phyloP scores from a whole-genome alignment of 164 flowering plant genomes.

The Stephania japonica region DNA sequence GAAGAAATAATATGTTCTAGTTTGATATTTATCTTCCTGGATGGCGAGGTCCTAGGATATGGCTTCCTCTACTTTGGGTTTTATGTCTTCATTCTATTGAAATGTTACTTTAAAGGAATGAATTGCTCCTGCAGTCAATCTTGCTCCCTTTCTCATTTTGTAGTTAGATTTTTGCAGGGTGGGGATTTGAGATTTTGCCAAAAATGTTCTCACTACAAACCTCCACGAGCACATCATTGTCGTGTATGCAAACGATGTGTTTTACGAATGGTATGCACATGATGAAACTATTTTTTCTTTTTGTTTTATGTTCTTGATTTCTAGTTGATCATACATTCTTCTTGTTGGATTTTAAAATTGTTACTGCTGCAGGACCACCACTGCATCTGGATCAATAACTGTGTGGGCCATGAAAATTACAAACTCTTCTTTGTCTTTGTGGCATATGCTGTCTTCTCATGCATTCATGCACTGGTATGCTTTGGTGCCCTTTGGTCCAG shows the following conservation, averaged over 20 bases:
- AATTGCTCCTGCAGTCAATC: background rate
- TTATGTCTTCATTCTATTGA: background rate
- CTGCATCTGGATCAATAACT: constrained; percentile 92
- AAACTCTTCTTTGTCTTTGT: constrained; percentile 84
- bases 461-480: constrained; percentile 79
- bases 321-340: constrained; percentile 9
- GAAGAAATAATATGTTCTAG: background rate
- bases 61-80: background rate
- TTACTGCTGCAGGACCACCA: constrained; percentile 76
- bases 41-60: background rate
- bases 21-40: background rate
- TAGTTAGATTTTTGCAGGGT: constrained; percentile 44
- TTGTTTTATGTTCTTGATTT: constrained; percentile 6
- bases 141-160: background rate
- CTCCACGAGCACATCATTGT: constrained; percentile 96
- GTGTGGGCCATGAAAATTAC: constrained; percentile 92
- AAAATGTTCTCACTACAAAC: constrained; percentile 82
- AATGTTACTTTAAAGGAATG: background rate
- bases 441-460: constrained; percentile 60
- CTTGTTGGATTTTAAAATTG: constrained; percentile 19
- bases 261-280: constrained; percentile 69
- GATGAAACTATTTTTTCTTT: too few species aligned
- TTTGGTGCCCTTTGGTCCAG: background rate
- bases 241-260: constrained; percentile 93
- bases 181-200: constrained; percentile 96